Base-by-base conservation (phyloP, 202 grass and related monocot genomes). In the Setaria viridis region DNA sequence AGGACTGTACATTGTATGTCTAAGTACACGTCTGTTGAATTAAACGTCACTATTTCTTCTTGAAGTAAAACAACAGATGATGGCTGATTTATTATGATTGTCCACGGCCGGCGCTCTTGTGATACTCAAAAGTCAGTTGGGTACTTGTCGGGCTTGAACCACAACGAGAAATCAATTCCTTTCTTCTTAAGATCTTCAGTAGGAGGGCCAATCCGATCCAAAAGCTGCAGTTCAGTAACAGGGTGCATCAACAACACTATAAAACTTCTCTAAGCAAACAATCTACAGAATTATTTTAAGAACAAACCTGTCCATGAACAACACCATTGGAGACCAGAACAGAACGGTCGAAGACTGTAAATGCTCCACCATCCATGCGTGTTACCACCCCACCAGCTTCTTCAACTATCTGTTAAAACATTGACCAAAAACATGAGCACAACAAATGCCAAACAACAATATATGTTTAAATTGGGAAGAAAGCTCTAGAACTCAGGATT, bases 311-410 rank as follows among this genome's bases (percentile, higher is more conserved):
- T 62, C 76, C 90, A 47, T 99, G 96, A 88, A 92, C 62, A 64
- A 47, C 14, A 5, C 93, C 93, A 83, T 94, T 99, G 65, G 93
- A 99, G 55, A 96, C 96, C 81, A 99, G 74, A 80, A 99, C 91
- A 49, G 96, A 99, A 42, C 96, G 93, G 87, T 99, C 96, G 70
- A 99, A 99, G 39, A 99, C 93, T 12, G 93, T 99, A 78, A 91
- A 99, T 73, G 89, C 63, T 80, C 91, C 93, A 79, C 96, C 93
- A 88, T 99, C 96, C 91, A 99, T 92, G 83, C 90, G 76, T 74
- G 93, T 82, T 54, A 99, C 96, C 47, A 80, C 84, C 19, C 96
- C 96, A 82, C 96, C 96, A 74, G 96, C 91, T 91, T 95, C 93
- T 94, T 99, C 96, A 75, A 94, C 93, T 84, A 99, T 94, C 96